Percentiles rank a stretch among this genome's conserved stretches.
These are phyloP conservation scores for Boletus tylopilopsis DNA, from an alignment of 768 basidiomycete species.

Conservation along the genomic window DNA sequence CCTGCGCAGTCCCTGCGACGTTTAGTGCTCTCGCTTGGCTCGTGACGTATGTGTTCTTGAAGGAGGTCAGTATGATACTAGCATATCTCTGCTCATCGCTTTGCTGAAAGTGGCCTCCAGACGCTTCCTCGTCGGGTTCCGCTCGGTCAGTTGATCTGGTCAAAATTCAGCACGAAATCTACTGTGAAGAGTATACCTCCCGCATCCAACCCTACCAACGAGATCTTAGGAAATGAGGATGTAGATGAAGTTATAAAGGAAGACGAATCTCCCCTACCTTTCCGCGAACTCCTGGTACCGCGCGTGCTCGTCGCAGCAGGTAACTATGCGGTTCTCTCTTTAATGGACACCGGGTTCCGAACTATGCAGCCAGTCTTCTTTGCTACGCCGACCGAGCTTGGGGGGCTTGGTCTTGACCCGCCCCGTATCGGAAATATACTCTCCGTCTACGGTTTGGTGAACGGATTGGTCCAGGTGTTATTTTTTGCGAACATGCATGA, in stretches of 20 bases:
- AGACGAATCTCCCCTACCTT: no score
- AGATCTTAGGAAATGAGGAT: no score
- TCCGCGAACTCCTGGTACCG: constrained; percentile 48
- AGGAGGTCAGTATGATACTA: constrained; percentile 57
- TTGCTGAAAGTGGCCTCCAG: no score
- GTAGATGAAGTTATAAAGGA: no score
- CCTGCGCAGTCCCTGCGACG: constrained; percentile 63
- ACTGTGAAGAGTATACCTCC: no score
- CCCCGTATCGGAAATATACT: constrained; percentile 62
- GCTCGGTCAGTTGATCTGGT: no score
- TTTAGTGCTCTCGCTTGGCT: constrained; percentile 52
- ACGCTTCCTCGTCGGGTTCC: no score
- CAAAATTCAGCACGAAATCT: no score
- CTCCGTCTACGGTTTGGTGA: constrained; percentile 54
- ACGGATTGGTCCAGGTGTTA: constrained; percentile 63
- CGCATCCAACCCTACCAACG: no score
- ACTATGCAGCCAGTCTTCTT: constrained; percentile 67
- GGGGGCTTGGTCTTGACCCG: constrained; percentile 68
- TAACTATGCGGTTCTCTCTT: constrained; percentile 62
- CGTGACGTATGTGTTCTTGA: constrained; percentile 48
- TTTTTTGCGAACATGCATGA: constrained; percentile 62
- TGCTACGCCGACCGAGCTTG: constrained; percentile 63
- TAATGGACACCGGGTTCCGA: constrained; percentile 63
- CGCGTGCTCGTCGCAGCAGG: constrained; percentile 55
- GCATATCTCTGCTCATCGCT: no score